phyloP scores from a whole-genome alignment of 2,329 filamentous ascomycete species.

The Ceratocystiopsis sp. region DNA sequence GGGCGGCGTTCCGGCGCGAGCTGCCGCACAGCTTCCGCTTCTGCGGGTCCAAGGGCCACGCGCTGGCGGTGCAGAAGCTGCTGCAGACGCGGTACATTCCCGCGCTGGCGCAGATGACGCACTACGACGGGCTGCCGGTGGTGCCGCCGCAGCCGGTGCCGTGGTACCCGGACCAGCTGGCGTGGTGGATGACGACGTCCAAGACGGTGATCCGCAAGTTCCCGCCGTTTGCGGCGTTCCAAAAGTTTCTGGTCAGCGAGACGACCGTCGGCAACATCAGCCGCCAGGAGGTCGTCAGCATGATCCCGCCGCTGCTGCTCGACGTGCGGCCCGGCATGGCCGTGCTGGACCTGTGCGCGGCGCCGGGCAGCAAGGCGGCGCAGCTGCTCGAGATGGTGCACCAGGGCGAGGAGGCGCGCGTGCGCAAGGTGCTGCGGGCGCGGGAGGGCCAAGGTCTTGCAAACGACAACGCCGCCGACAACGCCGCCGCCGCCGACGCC shows the following conservation, averaged over 20 bases:
- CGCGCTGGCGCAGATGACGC: constrained; percentile 68
- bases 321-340: constrained; percentile 83
- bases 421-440: constrained; percentile 51
- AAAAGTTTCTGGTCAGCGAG: constrained; percentile 95
- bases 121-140: constrained; percentile 66
- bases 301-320: constrained; percentile 92
- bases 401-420: constrained; percentile 73
- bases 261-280: constrained; percentile 95
- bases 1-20: constrained; percentile 66
- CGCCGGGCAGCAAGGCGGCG: constrained; percentile 90
- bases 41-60: constrained; percentile 88
- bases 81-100: constrained; percentile 82
- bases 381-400: constrained; percentile 93
- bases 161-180: constrained; percentile 90
- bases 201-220: constrained; percentile 93
- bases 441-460: constrained; percentile 30
- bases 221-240: constrained; percentile 84
- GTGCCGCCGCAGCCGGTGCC: constrained; percentile 65
- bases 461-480: constrained; percentile 28
- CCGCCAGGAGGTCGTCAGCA: constrained; percentile 92
- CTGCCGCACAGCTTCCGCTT: constrained; percentile 96
- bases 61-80: constrained; percentile 77
- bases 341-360: constrained; percentile 89
- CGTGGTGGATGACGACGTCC: constrained; percentile 95
- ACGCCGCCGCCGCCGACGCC: constrained; percentile 25